phyloP scores from a whole-genome alignment of 2,329 filamentous ascomycete species.

The Paraphoma sp. region DNA sequence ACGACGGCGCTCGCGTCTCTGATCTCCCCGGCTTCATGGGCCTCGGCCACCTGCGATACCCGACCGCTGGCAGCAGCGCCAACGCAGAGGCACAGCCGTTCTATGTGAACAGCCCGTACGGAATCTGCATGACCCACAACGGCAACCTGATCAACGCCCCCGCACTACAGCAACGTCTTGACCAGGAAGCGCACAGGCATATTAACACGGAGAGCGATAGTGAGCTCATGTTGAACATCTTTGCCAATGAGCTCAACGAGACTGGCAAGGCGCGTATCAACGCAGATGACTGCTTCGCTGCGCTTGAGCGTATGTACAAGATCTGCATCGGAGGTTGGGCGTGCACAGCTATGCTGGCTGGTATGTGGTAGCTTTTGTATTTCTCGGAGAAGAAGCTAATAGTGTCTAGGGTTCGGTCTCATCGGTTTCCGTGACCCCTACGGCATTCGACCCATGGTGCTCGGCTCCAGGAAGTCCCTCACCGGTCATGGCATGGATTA shows the following conservation, averaged over 20 bases:
- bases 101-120: slow-evolving; percentile 86
- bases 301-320: slow-evolving; percentile 74
- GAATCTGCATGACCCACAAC: slow-evolving; percentile 82
- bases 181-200: slow-evolving; percentile 80
- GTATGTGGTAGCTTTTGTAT: slow-evolving; percentile 41
- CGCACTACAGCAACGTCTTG: slow-evolving; percentile 73
- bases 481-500: slow-evolving; percentile 76
- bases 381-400: slow-evolving; percentile 15
- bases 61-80: slow-evolving; percentile 82
- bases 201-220: slow-evolving; percentile 91
- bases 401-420: slow-evolving; percentile 69
- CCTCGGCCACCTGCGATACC: slow-evolving; percentile 85
- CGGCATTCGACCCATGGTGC: slow-evolving; percentile 81
- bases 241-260: slow-evolving; percentile 80
- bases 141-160: slow-evolving; percentile 85
- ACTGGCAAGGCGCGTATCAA: slow-evolving; percentile 84
- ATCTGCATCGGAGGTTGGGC: slow-evolving; percentile 78
- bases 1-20: slow-evolving; percentile 74
- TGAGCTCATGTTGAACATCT: slow-evolving; percentile 87
- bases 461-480: slow-evolving; percentile 75
- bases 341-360: slow-evolving; percentile 81
- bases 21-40: slow-evolving; percentile 87
- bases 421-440: slow-evolving; percentile 81
- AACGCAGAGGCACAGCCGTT: slow-evolving; percentile 92
- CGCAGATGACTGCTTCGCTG: slow-evolving; percentile 76